Percentiles rank a stretch among this genome's conserved stretches.
These are phyloP conservation scores for Psilocybe cubensis DNA, from an alignment of 768 basidiomycete species.

Conservation along the genomic window DNA sequence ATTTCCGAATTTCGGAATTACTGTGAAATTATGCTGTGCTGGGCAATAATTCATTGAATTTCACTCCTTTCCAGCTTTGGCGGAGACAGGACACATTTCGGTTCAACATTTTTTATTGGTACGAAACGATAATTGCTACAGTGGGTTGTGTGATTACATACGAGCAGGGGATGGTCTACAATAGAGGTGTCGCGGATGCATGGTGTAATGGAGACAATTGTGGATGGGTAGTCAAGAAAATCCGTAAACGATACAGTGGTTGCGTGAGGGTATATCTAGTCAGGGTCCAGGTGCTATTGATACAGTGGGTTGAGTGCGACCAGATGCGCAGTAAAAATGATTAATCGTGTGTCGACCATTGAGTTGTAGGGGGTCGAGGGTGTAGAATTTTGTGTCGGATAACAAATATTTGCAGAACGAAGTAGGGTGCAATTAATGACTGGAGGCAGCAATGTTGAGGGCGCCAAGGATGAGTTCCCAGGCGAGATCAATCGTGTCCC, in stretches of 20 bases:
- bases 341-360: slow-evolving; percentile 5
- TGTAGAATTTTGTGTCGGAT: slow-evolving; percentile 9
- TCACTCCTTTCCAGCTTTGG: too few species aligned
- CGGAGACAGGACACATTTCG: too few species aligned
- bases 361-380: slow-evolving; percentile 3
- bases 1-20: slow-evolving; percentile 1
- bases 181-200: slow-evolving; percentile 9
- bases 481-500: slow-evolving; percentile 78
- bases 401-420: neutral
- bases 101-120: neutral
- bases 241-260: slow-evolving; percentile 18
- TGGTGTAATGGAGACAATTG: slow-evolving; percentile 5
- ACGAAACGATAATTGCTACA: slow-evolving; percentile 20
- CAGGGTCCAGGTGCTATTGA: slow-evolving; percentile 9
- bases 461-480: slow-evolving; percentile 76
- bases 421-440: slow-evolving; percentile 25
- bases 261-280: slow-evolving; percentile 19
- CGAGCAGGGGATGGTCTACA: slow-evolving; percentile 11
- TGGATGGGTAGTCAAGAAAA: neutral
- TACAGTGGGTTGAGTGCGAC: slow-evolving; percentile 20
- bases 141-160: slow-evolving; percentile 16
- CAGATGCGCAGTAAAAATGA: slow-evolving; percentile 15
- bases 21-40: neutral
- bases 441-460: slow-evolving; percentile 49
- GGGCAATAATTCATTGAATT: too few species aligned